Evolutionary conservation across 139 green algal genomes (phyloP), one percentile per base, ranked within the genome.

Genomic region (Nannochloris sp.): DNA sequence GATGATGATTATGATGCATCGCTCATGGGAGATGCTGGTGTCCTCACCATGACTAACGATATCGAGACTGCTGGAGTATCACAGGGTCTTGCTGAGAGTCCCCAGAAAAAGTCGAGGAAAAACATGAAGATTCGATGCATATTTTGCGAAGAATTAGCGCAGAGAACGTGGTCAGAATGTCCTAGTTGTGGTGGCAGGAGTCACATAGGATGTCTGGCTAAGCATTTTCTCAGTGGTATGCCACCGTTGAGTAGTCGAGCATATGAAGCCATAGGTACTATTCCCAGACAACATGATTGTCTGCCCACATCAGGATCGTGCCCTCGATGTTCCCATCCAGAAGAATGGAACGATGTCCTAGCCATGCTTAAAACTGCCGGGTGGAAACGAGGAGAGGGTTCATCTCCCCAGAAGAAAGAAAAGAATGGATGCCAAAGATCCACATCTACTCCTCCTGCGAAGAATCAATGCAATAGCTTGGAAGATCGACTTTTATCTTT

Each of bases 181-280:
- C 3, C 45, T 23, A 30, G 11, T 49, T 86, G 81, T 58, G 49
- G 43, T 11, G 28, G n/a, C 0, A 37, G 69, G 16, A 73, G 46
- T 12, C 81, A 87, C 46, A 44, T 80, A 10, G 75, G 79, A 20
- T 86, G 79, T 67, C 58, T 87, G 25, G 81, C 75, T 36, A 30
- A 69, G n/a, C 53, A 71, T n/a, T 71, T 78, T 26, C 37, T 85
- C 16, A 10, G 63, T 31, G 17, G 17, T 2, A 30, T 23, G 13
- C 13, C 17, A 13, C 20, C 11, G 12, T 9, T 49, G 17, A 48
- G 17, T 13, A 33, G 20, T 23, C 20, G 23, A 31, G 46, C 31
- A 59, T 30, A n/a, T 25, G 9, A 48, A 36, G 9, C 31, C 13
- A 20, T 30, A 20, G 16, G 13, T 6, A 14, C 33, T 66, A 45